These are phyloP conservation scores for Ascocoryne sarcoides DNA, from an alignment of 2,329 filamentous ascomycete species.

Conservation along the genomic window DNA sequence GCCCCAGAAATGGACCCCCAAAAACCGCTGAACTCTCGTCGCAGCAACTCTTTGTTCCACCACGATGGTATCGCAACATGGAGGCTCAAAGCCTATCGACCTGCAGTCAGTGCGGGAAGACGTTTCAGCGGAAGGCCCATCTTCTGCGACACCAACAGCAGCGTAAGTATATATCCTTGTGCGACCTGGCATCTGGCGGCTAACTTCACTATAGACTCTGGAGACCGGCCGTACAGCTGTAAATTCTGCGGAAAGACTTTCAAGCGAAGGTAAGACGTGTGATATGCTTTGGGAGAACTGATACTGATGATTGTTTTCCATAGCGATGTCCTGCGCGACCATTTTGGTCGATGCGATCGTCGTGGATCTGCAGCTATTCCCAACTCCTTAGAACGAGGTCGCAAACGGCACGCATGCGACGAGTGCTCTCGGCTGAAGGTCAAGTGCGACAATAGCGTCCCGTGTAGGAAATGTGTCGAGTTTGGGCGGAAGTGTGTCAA, in stretches of 20 bases:
- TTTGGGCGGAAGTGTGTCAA: conserved; percentile 27
- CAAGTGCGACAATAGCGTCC: conserved; percentile 28
- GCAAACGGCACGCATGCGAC: conserved; percentile 28
- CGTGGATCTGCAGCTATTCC: conserved; percentile 25
- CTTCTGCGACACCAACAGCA: conserved; percentile 27
- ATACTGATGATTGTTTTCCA: conserved; percentile 1
- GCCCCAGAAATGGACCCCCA: background rate
- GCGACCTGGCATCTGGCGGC: no score
- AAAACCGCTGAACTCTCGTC: background rate
- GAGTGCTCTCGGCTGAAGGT: conserved; percentile 28
- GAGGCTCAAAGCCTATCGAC: conserved; percentile 28
- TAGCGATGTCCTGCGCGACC: conserved; percentile 28
- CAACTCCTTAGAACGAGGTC: conserved; percentile 26
- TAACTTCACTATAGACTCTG: conserved; percentile 27
- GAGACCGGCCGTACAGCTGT: conserved; percentile 26
- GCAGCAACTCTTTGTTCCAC: conserved; percentile 5
- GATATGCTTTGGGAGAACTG: no score
- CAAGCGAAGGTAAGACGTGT: conserved; percentile 28
- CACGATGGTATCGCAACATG: conserved; percentile 23
- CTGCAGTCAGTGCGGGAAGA: conserved; percentile 28
- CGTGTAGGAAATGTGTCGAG: conserved; percentile 27
- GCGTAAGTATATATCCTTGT: conserved; percentile 21
- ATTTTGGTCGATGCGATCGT: conserved; percentile 27
- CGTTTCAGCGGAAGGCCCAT: conserved; percentile 29
- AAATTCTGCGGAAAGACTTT: conserved; percentile 29